Evolutionary conservation across 2,329 filamentous ascomycete genomes (phyloP), one percentile per base, ranked within the genome.

Genomic region (Dothideomycetes sp.): DNA sequence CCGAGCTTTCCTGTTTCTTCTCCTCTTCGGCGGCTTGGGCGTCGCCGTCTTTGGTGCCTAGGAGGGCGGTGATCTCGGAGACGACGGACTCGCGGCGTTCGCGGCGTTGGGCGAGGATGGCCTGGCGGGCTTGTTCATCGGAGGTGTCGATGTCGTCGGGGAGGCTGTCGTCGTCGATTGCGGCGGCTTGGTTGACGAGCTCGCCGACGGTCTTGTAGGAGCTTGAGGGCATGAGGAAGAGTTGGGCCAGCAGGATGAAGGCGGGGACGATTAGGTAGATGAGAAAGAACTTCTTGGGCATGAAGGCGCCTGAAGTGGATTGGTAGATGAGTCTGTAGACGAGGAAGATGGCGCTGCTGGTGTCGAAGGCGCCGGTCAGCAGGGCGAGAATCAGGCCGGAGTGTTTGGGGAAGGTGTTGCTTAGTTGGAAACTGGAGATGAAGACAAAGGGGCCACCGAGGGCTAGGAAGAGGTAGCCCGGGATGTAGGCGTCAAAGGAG

Each of bases 161-260:
- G 43, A 78, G 73, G 3, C 62, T 55, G 58, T 61, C 35, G 56
- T 46, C 44, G 15, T 47, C 41, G 18, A 53, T 60, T 12, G 64
- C 62, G 48, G 86, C 81, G 12, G 77, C 79, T 53, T 85, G 74
- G 41, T 78, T 73, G 4, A 91, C 78, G 30, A 94, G 72, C 59
- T 95, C 86, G 34, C 85, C 84, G 1, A 88, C 76, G 0, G 65
- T 69, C 51, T 70, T 68, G 57, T 70, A 70, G 2, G 64, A 68
- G 2, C 58, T 56, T 2, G 53, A 45, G 0, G 66, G 66, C 66
- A 70, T 70, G 48, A 69, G 51, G 34, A 64, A 58, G 15, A 68
- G 37, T 38, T 70, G 66, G 11, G 50, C 53, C 4, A 63, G 53
- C 4, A 58, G 48, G 33, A 68, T 65, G 36, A 63, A 59, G 5